These are phyloP conservation scores for Plasmodium knowlesi DNA, from an alignment of 169 alveolate genomes.

Conservation along the genomic window DNA sequence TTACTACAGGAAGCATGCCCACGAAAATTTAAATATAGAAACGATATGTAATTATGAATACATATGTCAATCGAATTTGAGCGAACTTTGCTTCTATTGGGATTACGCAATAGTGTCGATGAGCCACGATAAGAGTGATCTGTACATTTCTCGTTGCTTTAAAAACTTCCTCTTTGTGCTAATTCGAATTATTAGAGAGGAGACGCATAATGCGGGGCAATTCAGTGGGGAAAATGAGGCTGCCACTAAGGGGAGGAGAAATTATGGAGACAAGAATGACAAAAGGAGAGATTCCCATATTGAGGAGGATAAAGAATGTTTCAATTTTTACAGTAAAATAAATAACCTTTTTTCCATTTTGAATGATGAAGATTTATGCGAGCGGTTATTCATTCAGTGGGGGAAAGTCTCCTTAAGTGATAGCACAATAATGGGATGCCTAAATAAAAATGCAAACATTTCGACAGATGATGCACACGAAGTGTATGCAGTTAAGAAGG, in stretches of 20 bases:
- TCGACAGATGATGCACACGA: not conserved
- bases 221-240: slow-evolving; percentile 1
- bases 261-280: not conserved
- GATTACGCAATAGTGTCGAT: slow-evolving; percentile 64
- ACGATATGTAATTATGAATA: slow-evolving; percentile 37
- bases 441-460: not conserved
- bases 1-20: slow-evolving; percentile 44
- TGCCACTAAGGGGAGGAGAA: not conserved
- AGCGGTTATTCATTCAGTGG: not conserved
- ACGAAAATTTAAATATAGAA: slow-evolving; percentile 13
- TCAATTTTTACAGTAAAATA: not conserved
- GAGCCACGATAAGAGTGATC: slow-evolving; percentile 69
- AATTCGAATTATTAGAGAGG: slow-evolving; percentile 1
- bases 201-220: not conserved
- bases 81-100: slow-evolving; percentile 72
- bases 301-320: not conserved
- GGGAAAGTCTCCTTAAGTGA: not conserved
- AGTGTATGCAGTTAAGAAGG: not conserved
- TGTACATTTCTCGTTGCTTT: slow-evolving; percentile 52
- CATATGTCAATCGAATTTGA: slow-evolving; percentile 16
- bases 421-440: not conserved
- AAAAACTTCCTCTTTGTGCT: slow-evolving; percentile 49
- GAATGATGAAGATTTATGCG: not conserved
- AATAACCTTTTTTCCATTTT: slow-evolving; percentile 5
- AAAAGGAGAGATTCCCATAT: not conserved